Conservation (phyloP, 345 rosid genomes). For the Hibiscus tridactylites region DNA sequence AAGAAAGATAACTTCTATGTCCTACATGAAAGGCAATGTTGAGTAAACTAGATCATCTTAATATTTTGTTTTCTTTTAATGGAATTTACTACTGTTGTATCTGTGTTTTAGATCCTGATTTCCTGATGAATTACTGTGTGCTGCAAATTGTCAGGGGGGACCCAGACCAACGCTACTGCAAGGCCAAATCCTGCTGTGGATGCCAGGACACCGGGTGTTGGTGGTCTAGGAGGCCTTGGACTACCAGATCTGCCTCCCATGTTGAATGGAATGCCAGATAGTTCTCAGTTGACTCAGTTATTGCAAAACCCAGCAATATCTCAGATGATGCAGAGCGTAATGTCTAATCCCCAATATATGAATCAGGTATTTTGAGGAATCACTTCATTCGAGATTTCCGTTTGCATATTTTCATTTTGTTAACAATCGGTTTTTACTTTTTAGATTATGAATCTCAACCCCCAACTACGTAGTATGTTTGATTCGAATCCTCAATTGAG, state of each 20-base stretch:
- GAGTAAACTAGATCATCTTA: neutral
- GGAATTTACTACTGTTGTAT: neutral
- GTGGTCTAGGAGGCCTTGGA: slow-evolving; percentile 62
- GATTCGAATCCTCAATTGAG: slow-evolving; percentile 68
- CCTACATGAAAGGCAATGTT: neutral
- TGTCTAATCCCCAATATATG: slow-evolving; percentile 75
- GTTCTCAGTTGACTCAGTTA: slow-evolving; percentile 49
- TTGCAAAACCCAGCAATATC: slow-evolving; percentile 80
- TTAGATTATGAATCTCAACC: slow-evolving; percentile 47
- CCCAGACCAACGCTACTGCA: slow-evolving; percentile 44
- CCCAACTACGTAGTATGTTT: slow-evolving; percentile 47
- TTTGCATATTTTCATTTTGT: slow-evolving; percentile 7
- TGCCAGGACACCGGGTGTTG: slow-evolving; percentile 46
- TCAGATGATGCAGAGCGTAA: slow-evolving; percentile 75
- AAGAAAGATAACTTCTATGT: neutral
- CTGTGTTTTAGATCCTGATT: neutral
- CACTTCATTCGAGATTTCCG: neutral
- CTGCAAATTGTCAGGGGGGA: slow-evolving; percentile 25
- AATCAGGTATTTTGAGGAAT: slow-evolving; percentile 50
- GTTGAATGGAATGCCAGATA: slow-evolving; percentile 49
- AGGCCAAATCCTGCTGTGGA: slow-evolving; percentile 44
- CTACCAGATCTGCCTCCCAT: slow-evolving; percentile 48
- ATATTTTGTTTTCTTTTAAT: neutral
- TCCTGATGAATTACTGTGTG: neutral
- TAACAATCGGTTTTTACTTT: slow-evolving; percentile 6